Base-by-base conservation (phyloP, 805 yeast species). In the Kluyveromyces starmeri region DNA sequence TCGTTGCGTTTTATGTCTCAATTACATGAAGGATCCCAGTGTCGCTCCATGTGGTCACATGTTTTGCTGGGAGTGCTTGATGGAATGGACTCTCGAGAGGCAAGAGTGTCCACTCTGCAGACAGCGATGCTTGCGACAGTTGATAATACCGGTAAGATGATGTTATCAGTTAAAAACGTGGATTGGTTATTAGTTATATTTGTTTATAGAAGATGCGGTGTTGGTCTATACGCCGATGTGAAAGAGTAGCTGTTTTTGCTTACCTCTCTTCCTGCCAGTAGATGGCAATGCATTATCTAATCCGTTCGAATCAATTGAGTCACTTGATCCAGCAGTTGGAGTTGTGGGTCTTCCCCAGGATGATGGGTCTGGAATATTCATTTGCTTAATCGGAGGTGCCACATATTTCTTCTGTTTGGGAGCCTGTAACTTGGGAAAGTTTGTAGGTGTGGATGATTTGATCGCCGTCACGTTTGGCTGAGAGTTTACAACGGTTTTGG, bases 61-160 rank as follows among this genome's bases (percentile, higher is more conserved):
- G 11, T 89, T 83, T 55, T 89, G 98, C 59, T 89, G 97, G 96
- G 67, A 65, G 5, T 89, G 97, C 54, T 75, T 86, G 4, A 67
- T 76, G 5, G 96, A 86, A 50, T 89, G 98, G 53, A 97, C 98
- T 0, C 62, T 92, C 18, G 92, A 97, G 51, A 60, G 97, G 35
- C 92, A 80, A 43, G 67, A 79, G 71, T 56, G 58, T 32, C 42
- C 33, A 10, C 22, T 30, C 10, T 30, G 33, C 19, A 20, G 33
- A 18, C 33, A 30, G 9, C n/a, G 33, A 8, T 20, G 33, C 12
- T 20, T 20, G 26, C 53, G 50, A 31, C 56, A 50, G 36, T 24
- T 44, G 13, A 30, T 51, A 15, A 37, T 53, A 27, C 56, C 55
- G 17, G 17, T 53, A 24, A 45, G 42, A 7, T 53, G 30, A 38